These are phyloP conservation scores for Plenodomus tracheiphilus DNA, from an alignment of 2,329 filamentous ascomycete genomes.

Conservation along the genomic window DNA sequence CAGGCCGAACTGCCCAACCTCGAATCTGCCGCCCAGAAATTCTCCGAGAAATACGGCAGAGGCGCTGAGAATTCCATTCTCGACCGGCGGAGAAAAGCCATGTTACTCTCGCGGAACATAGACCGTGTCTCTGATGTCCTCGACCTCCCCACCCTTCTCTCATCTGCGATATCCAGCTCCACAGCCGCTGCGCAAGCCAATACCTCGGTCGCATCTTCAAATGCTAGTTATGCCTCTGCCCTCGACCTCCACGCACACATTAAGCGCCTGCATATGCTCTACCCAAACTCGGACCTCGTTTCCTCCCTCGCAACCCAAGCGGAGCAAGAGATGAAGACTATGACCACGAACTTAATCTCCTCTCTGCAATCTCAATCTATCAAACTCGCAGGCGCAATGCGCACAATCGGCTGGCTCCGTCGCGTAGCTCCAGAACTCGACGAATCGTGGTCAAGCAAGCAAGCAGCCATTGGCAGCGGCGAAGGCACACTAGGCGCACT, in stretches of 20 bases:
- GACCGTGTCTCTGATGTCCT: constrained; percentile 89
- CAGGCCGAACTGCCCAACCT: constrained; percentile 74
- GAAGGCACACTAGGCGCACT: constrained; percentile 77
- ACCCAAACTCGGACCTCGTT: constrained; percentile 77
- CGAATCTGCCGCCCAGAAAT: constrained; percentile 75
- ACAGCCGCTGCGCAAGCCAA: constrained; percentile 54
- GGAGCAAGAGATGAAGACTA: constrained; percentile 83
- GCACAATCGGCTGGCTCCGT: constrained; percentile 88
- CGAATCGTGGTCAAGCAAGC: constrained; percentile 38
- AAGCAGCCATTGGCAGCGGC: constrained; percentile 36
- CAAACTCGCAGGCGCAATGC: constrained; percentile 86
- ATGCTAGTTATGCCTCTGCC: constrained; percentile 81
- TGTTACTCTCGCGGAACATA: constrained; percentile 82
- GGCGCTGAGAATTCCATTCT: constrained; percentile 67
- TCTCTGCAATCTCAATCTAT: constrained; percentile 76
- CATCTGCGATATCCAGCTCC: constrained; percentile 70
- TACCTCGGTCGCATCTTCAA: constrained; percentile 41
- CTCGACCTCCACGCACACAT: constrained; percentile 94
- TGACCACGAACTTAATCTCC: constrained; percentile 81
- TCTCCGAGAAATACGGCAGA: constrained; percentile 82
- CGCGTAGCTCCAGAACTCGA: constrained; percentile 82
- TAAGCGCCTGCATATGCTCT: constrained; percentile 78
- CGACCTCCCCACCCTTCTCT: constrained; percentile 83
- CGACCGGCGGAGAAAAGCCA: constrained; percentile 73
- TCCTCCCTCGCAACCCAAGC: constrained; percentile 74